These are phyloP conservation scores for Cyberlindnera veronae DNA, from an alignment of 805 yeast genomes.

Conservation along the genomic window DNA sequence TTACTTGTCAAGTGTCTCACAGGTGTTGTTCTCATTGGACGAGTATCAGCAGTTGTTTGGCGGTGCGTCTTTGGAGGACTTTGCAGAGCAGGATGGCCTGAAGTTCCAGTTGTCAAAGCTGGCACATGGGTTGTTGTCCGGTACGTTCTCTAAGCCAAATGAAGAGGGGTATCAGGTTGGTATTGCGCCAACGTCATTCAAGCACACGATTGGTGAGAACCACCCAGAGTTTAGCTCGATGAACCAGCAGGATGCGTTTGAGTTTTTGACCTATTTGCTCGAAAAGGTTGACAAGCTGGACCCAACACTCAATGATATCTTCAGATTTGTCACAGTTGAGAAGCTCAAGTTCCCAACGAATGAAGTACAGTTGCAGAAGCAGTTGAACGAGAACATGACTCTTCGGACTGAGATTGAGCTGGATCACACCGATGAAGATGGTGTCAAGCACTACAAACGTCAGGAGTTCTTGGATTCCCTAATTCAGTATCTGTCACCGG, in stretches of 20 bases:
- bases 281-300: constrained; percentile 55
- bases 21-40: constrained; percentile 51
- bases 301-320: constrained; percentile 37
- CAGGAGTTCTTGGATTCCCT: constrained; percentile 42
- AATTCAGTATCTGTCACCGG: constrained; percentile 48
- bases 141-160: constrained; percentile 65
- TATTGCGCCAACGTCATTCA: constrained; percentile 72
- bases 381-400: constrained; percentile 60
- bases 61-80: constrained; percentile 34
- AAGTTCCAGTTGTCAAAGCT: constrained; percentile 75
- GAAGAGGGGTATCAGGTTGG: constrained; percentile 60
- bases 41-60: constrained; percentile 28
- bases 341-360: constrained; percentile 54
- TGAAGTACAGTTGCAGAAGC: constrained; percentile 53
- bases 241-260: constrained; percentile 94
- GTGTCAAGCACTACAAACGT: constrained; percentile 41
- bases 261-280: constrained; percentile 68
- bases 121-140: constrained; percentile 74
- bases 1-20: constrained; percentile 79
- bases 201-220: constrained; percentile 67
- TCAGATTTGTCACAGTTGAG: constrained; percentile 64
- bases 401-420: constrained; percentile 51
- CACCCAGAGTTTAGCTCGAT: constrained; percentile 83
- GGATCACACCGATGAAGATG: constrained; percentile 37
- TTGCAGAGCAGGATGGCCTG: constrained; percentile 46